Evolutionary conservation across 73 alveolate genomes (phyloP).

Genomic region (Tetrahymena malaccensis): DNA sequence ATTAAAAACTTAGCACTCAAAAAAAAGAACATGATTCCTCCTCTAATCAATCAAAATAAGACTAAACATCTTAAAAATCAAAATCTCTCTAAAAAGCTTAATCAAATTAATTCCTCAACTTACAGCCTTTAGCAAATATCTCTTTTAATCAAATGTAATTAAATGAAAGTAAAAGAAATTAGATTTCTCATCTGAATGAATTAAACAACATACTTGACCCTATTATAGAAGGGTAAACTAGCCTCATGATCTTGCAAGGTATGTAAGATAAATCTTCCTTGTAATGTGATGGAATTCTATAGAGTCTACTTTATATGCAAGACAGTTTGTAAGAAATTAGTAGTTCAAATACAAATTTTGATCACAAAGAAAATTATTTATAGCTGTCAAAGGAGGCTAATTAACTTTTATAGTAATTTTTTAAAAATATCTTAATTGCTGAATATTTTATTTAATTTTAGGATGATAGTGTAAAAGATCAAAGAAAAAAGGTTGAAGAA

Average conservation of each 20-base stretch:
- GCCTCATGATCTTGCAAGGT: not conserved
- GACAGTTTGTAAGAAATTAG: not conserved
- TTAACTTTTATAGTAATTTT: not conserved
- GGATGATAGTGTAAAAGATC: not conserved
- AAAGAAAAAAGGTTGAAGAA: not conserved
- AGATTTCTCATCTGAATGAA: not conserved
- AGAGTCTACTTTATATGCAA: not conserved
- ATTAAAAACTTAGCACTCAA: not conserved
- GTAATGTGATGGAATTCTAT: not conserved
- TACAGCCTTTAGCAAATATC: not conserved
- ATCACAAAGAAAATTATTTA: not conserved
- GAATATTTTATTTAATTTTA: not conserved
- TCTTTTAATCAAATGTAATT: not conserved
- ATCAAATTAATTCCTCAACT: not conserved
- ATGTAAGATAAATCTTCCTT: not conserved
- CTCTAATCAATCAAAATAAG: not conserved
- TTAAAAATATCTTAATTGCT: not conserved
- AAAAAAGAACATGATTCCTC: not conserved
- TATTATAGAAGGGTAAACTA: not conserved
- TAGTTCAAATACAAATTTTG: not conserved
- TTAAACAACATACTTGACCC: not conserved
- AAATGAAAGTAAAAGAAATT: not conserved
- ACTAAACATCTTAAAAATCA: not conserved
- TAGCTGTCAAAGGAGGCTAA: not conserved
- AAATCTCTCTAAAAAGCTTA: not conserved